These are phyloP conservation scores for Pseudogymnoascus sp. DNA, from an alignment of 2,329 filamentous ascomycete species.

Conservation along the genomic window DNA sequence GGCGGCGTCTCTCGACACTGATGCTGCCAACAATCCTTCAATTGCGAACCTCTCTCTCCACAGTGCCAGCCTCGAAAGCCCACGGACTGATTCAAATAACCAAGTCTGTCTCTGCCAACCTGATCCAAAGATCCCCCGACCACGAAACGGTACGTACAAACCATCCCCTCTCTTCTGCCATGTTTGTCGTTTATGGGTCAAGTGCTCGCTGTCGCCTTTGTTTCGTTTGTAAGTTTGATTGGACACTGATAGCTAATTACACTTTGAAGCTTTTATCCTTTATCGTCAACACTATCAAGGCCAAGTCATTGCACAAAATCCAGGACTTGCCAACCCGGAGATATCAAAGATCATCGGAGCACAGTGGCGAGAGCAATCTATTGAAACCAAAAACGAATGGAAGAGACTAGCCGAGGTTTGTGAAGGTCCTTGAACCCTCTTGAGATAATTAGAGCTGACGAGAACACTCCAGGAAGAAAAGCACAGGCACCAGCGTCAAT, in stretches of 20 bases:
- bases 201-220: background rate
- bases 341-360: conserved; percentile 92
- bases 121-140: conserved; percentile 63
- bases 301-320: conserved; percentile 70
- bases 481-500: conserved; percentile 76
- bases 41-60: conserved; percentile 25
- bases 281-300: conserved; percentile 92
- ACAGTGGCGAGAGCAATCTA: conserved; percentile 75
- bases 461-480: conserved; percentile 66
- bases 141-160: conserved; percentile 57
- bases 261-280: conserved; percentile 78
- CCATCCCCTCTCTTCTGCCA: conserved; percentile 11
- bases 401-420: conserved; percentile 74
- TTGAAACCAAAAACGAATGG: conserved; percentile 76
- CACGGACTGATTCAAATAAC: conserved; percentile 21
- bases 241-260: conserved; percentile 24
- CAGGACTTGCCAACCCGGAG: conserved; percentile 87
- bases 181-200: conserved; percentile 10
- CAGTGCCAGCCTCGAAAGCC: conserved; percentile 22
- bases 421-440: background rate
- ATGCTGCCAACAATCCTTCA: conserved; percentile 23
- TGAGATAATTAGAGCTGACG: background rate
- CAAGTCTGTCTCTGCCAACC: conserved; percentile 63
- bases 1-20: conserved; percentile 26
- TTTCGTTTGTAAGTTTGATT: conserved; percentile 13